Base-by-base conservation (phyloP, 2,329 filamentous ascomycete species). In the Mariannaea sp. region DNA sequence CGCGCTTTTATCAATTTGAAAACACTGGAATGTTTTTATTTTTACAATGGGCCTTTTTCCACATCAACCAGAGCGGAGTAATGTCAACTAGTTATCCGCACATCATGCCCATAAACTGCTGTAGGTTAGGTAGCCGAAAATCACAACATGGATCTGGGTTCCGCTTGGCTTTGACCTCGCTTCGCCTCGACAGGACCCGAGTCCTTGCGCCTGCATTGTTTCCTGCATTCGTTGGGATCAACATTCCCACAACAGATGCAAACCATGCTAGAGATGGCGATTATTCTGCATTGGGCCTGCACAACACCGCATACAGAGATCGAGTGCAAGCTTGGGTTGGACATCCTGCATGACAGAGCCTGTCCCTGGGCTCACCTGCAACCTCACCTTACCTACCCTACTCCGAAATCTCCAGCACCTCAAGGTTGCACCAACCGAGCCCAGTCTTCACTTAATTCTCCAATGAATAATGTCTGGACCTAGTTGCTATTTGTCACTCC, bases 221-320 rank as follows among this genome's bases (percentile, higher is more conserved):
- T 49, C 39, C 36, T 38, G 45, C 45, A 54, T 46, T 41, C 36
- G 54, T 46, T 40, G 24, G 50, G 49, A 40, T 53, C 50, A 50
- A 33, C 36, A 50, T 35, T 33, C 38, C 41, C 49, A 54, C 46
- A 53, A 44, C 38, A 45, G 50, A 56, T 57, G 49, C 49, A 57
- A 57, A 54, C 50, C 54, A 54, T 46, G n/a, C 50, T 45, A 45
- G 26, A 26, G 10, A 36, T 24, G 24, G 12, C 5, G 17, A 17
- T 39, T n/a, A n/a, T n/a, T n/a, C 56, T 53, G 56, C 59, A 60
- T 43, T 58, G 48, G 40, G 33, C 57, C 55, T 65, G 62, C 62
- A 65, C 57, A 65, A 59, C 59, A 62, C 48, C 65, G 63, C 63
- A 58, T 54, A 57, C 50, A 56, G 49, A 63, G 63, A 65, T 65